Evolutionary conservation across 2,329 filamentous ascomycete species (phyloP).

Genomic region (Cladosporium sp.): DNA sequence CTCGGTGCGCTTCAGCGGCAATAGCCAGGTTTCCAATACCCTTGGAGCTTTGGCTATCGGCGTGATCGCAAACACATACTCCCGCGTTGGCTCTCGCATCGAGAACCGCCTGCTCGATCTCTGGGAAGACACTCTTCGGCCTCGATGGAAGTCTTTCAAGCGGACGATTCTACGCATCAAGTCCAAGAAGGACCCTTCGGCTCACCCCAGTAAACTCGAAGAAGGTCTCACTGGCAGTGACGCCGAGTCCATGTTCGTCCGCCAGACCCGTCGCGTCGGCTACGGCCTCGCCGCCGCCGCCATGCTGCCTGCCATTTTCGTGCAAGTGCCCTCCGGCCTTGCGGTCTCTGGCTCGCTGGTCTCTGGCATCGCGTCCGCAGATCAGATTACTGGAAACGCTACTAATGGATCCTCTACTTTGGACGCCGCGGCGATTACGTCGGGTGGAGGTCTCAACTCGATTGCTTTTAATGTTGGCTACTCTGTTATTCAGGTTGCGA

Average conservation of each 20-base stretch:
- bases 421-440: constrained; percentile 36
- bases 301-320: constrained; percentile 84
- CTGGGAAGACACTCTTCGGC: constrained; percentile 54
- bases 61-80: constrained; percentile 76
- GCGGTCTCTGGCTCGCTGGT: constrained; percentile 60
- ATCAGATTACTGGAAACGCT: constrained; percentile 51
- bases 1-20: constrained; percentile 64
- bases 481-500: constrained; percentile 51
- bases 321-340: constrained; percentile 62
- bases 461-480: constrained; percentile 51
- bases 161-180: constrained; percentile 36
- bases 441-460: constrained; percentile 38
- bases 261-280: constrained; percentile 52
- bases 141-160: constrained; percentile 33
- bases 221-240: constrained; percentile 29
- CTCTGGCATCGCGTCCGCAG: constrained; percentile 56
- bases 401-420: constrained; percentile 48
- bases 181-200: constrained; percentile 24
- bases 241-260: constrained; percentile 31
- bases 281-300: constrained; percentile 81
- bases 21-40: constrained; percentile 74
- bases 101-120: constrained; percentile 58
- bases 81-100: constrained; percentile 61
- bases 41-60: constrained; percentile 76
- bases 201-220: constrained; percentile 29